These are phyloP conservation scores for Aspergillus novofumigatus DNA, from an alignment of 2,329 filamentous ascomycete genomes.

Conservation along the genomic window DNA sequence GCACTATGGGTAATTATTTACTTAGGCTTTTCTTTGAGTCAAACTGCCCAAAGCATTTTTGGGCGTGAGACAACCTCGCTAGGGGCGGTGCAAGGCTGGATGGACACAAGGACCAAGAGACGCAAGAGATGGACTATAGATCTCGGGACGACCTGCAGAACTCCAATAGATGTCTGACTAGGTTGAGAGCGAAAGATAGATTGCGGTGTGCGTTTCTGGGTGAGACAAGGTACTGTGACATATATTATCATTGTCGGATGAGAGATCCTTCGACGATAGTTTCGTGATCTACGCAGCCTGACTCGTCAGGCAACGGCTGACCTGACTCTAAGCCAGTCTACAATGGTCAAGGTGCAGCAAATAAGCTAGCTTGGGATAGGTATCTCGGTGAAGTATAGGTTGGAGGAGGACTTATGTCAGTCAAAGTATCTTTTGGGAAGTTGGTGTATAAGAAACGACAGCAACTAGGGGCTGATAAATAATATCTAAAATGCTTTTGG, in stretches of 20 bases:
- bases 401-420: background rate
- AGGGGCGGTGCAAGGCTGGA: background rate
- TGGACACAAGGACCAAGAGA: background rate
- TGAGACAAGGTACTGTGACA: background rate
- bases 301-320: background rate
- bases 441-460: background rate
- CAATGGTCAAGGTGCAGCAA: background rate
- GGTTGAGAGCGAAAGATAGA: background rate
- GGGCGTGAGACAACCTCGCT: background rate
- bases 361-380: background rate
- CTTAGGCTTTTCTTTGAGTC: background rate
- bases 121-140: background rate
- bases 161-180: background rate
- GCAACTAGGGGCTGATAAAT: background rate
- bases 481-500: background rate
- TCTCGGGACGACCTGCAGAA: background rate
- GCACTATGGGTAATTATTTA: background rate
- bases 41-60: background rate
- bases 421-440: background rate
- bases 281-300: background rate
- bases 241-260: background rate
- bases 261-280: background rate
- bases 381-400: background rate
- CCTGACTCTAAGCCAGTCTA: background rate
- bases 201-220: background rate